Conservation (phyloP, 192 early-diverging fungal species). For the Backusella liffmaniae region DNA sequence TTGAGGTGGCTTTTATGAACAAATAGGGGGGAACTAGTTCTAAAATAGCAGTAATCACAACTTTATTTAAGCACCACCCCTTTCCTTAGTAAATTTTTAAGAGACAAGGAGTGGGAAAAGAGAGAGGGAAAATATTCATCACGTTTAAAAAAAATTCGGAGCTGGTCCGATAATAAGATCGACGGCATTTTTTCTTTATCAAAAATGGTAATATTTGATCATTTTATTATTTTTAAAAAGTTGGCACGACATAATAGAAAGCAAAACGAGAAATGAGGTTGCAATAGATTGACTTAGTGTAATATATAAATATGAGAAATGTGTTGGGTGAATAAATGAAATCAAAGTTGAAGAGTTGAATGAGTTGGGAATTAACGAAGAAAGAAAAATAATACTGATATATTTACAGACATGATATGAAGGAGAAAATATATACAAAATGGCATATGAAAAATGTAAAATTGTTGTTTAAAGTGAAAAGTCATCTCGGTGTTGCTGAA, state of each 20-base stretch:
- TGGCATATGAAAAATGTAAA: neutral
- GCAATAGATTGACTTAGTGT: neutral
- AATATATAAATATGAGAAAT: neutral
- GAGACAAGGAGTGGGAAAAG: neutral
- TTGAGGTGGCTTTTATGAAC: neutral
- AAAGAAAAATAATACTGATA: neutral
- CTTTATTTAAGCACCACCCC: neutral
- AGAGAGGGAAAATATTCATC: neutral
- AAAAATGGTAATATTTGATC: slow-evolving; percentile 11
- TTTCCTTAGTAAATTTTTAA: neutral
- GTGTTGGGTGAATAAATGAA: neutral
- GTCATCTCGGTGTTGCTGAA: slow-evolving; percentile 18
- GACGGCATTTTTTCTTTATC: neutral
- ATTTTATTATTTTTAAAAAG: neutral
- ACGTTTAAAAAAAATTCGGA: neutral
- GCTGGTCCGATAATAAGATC: neutral
- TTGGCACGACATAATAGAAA: neutral
- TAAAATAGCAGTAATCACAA: neutral
- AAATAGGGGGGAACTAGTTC: neutral
- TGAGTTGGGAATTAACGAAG: neutral
- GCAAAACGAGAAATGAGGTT: neutral
- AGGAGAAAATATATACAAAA: slow-evolving; percentile 1
- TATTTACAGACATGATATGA: slow-evolving; percentile 6
- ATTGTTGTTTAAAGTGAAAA: slow-evolving; percentile 13
- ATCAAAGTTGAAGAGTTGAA: neutral